A percentile compares a stretch with the other conserved stretches of the same genome.
Conservation (phyloP, 768 basidiomycete genomes). For the Auricularia heimuer region DNA sequence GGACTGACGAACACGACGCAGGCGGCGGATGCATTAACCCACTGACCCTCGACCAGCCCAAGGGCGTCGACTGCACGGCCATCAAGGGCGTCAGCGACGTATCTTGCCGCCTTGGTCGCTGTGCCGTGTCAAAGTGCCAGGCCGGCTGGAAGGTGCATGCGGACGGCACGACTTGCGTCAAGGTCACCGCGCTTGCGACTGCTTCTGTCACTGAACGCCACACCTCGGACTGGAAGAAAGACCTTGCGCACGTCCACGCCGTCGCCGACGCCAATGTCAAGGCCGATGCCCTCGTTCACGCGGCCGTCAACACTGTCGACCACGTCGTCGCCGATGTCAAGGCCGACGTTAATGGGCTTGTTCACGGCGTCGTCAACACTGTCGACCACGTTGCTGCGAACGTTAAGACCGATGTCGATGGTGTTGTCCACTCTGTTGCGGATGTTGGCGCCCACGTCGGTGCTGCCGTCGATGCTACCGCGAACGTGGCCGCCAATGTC, state of each 20-base stretch:
- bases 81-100: conserved; percentile 40
- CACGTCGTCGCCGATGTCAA: background rate
- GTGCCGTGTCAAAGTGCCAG: conserved; percentile 36
- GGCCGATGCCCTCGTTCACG: background rate
- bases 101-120: conserved; percentile 34
- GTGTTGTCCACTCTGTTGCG: background rate
- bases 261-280: background rate
- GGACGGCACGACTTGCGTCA: conserved; percentile 33
- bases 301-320: background rate
- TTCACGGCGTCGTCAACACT: background rate
- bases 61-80: conserved; percentile 40
- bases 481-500: background rate
- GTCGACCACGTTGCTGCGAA: background rate
- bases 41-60: conserved; percentile 15
- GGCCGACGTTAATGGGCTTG: background rate
- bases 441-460: background rate
- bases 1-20: conserved; percentile 2
- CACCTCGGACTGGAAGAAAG: background rate
- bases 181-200: background rate
- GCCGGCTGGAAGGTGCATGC: conserved; percentile 22
- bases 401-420: background rate
- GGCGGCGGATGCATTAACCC: conserved; percentile 36
- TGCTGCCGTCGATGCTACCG: background rate
- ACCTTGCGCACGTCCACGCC: background rate
- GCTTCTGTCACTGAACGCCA: background rate